Evolutionary conservation across 257 asterid genomes (phyloP), one percentile per base, ranked within the genome.

Genomic region (Salvia hispanica): DNA sequence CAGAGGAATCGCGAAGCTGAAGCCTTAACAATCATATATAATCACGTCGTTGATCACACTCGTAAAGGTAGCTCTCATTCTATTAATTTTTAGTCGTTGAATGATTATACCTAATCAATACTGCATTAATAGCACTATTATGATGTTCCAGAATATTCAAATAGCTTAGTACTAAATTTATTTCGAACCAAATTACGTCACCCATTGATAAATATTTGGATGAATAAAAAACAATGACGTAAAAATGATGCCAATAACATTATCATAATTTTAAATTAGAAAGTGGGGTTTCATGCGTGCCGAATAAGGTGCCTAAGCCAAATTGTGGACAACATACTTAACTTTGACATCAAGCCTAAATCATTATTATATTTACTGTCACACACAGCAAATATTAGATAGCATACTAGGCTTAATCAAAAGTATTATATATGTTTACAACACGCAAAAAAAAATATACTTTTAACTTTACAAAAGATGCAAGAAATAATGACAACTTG

Each of bases 291-390:
- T 25, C 31, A 25, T 25, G 31, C 31, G 31, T 25, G 31, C 31
- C 31, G 31, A 25, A 25, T 25, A 25, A 25, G 31, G 31, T 25
- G 31, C 31, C 31, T 25, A 25, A 25, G 31, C 31, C 31, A 25
- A 25, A 25, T 25, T 25, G 31, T 25, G 85, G 88, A 74, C 66
- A 76, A 66, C 90, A 85, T 77, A 72, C 95, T 88, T 88, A 72
- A 71, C 95, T 84, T 84, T 80, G 81, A 84, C 89, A 84, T 75
- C 77, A 88, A 88, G 88, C 82, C 72, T 77, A 52, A 74, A 88
- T 88, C 80, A 83, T 85, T 79, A 33, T 70, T 70, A 43, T 70
- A 57, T 72, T 33, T 69, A 55, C 66, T 70, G 66, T 58, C 39
- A 15, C 53, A 71, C 21, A 39, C 42, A 37, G 43, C 66, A 55